Evolutionary conservation across 192 early-diverging fungal species (phyloP), one percentile per base, ranked within the genome.

Genomic region (Dissophora globulifera): DNA sequence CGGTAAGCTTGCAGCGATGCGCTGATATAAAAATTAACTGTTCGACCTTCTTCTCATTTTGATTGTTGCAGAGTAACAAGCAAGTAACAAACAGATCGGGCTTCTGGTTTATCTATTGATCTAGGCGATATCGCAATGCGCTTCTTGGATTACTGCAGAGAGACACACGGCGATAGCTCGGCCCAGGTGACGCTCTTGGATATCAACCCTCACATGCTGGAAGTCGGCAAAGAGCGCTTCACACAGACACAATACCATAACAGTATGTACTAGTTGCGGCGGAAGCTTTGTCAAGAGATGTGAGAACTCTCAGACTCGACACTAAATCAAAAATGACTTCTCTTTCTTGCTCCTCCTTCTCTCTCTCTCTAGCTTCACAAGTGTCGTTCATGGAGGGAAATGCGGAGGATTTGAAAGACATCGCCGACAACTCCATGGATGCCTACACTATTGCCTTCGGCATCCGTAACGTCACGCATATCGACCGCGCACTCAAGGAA

Each of bases 361-460:
- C 20, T 8, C 25, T 58, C 61, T 56, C 23, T 42, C 33, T 50
- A 83, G 85, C 86, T 6, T 76, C 76, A 9, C 87, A 94, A 55
- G 86, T 94, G 9, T 65, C 72, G 3, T 96, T 95, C 69, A 79
- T 86, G 35, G 92, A 92, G 17, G 94, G 94, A 29, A 97, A 98
- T 66, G 97, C 97, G 13, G 96, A 98, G 79, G 78, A 91, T 29
- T 81, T 98, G 48, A 86, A 80, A 17, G 78, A 84, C 29, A 88
- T 98, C 42, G 82, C 88, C 6, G 87, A 91, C 69, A 85, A 88
- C 29, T 90, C 91, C 13, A 87, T 94, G 48, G 97, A 99, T 74
- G 91, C 90, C 1, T 99, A 97, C 74, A 95, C 96, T 3, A 99
- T 99, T 58, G 95, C 97, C 23, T 98, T 98, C 82, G 97, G 97